Evolutionary conservation across 768 basidiomycete genomes (phyloP).

Genomic region (Wakefieldia striispora): DNA sequence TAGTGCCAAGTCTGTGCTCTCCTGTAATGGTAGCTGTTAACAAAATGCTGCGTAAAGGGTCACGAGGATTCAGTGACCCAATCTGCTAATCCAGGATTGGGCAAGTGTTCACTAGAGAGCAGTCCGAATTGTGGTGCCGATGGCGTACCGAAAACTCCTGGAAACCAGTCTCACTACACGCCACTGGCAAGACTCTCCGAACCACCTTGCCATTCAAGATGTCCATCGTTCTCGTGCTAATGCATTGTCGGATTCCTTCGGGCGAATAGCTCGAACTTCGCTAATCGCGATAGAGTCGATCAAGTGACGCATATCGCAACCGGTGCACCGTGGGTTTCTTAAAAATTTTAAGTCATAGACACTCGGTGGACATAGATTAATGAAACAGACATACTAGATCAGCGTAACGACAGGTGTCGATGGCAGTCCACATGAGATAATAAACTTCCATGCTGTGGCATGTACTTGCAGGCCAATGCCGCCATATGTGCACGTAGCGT

Average conservation of each 20-base stretch:
- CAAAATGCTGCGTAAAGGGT: not conserved
- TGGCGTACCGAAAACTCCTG: no score
- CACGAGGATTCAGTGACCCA: no score
- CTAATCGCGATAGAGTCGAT: not conserved
- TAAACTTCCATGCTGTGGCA: not conserved
- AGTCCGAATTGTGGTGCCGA: no score
- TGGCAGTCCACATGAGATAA: conserved; percentile 14
- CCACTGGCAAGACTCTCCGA: no score
- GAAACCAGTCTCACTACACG: no score
- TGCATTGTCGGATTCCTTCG: not conserved
- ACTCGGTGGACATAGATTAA: no score
- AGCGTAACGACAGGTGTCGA: not conserved
- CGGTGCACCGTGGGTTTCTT: not conserved
- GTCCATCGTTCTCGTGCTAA: not conserved
- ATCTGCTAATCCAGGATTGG: no score
- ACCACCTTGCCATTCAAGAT: no score
- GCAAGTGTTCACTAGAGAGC: no score
- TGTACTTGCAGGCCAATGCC: no score
- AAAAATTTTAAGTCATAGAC: no score
- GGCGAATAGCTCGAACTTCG: not conserved
- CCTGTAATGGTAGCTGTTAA: no score
- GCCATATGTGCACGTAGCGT: conserved; percentile 4
- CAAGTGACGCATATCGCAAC: not conserved
- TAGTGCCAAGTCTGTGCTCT: not conserved
- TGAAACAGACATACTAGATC: conserved; percentile 2